Conservation (phyloP, 2,329 filamentous ascomycete genomes). For the Akanthomyces dipterigenus region DNA sequence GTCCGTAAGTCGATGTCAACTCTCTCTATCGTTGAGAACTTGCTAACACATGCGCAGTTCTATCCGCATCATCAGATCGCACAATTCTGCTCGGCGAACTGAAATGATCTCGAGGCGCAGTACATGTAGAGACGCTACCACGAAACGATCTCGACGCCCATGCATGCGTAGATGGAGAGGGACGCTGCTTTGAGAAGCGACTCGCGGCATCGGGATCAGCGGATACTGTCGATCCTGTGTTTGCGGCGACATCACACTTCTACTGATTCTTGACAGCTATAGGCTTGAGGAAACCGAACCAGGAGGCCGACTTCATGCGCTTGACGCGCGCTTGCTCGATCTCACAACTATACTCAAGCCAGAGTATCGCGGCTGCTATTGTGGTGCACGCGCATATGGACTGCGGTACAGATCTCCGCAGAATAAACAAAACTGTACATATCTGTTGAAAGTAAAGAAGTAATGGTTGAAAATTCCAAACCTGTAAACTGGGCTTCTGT, state of each 20-base stretch:
- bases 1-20: conserved; percentile 61
- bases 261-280: neutral
- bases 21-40: neutral
- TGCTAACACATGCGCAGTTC: conserved; percentile 52
- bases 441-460: neutral
- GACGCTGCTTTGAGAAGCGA: neutral
- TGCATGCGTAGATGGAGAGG: neutral
- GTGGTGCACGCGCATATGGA: neutral
- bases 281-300: neutral
- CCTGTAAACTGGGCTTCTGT: neutral
- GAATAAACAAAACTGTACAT: neutral
- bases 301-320: neutral
- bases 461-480: neutral
- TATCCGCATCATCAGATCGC: conserved; percentile 85
- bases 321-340: neutral
- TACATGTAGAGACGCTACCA: neutral
- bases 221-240: neutral
- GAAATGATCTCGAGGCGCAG: conserved; percentile 30
- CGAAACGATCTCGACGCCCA: neutral
- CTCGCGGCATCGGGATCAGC: neutral
- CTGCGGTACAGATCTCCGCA: neutral
- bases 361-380: neutral
- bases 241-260: neutral
- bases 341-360: neutral
- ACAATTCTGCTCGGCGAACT: conserved; percentile 80